Percentiles rank a stretch among this genome's conserved stretches.
phyloP scores from a whole-genome alignment of 768 basidiomycete species.

The Naganishia vishniacii region DNA sequence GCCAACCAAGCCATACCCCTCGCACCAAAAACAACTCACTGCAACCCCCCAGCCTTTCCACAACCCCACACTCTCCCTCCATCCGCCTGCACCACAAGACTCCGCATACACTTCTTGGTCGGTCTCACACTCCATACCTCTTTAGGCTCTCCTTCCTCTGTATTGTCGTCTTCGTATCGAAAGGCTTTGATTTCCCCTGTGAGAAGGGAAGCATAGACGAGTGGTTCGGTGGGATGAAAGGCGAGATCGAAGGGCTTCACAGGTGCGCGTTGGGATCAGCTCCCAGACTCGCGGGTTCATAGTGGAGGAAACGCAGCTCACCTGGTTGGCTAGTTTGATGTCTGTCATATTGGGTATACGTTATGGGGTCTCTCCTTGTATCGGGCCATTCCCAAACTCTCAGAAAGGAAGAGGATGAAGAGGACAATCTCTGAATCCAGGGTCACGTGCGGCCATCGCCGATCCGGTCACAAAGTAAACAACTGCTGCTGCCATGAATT shows the following conservation, averaged over 20 bases:
- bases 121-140: slow-evolving; percentile 62
- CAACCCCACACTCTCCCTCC: slow-evolving; percentile 68
- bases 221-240: slow-evolving; percentile 69
- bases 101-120: slow-evolving; percentile 77
- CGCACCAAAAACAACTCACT: slow-evolving; percentile 56
- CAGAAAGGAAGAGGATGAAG: no score
- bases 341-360: slow-evolving; percentile 39
- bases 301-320: slow-evolving; percentile 13
- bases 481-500: no score
- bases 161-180: slow-evolving; percentile 64
- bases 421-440: no score
- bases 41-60: slow-evolving; percentile 72
- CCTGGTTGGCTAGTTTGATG: slow-evolving; percentile 45
- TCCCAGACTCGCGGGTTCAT: not conserved
- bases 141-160: slow-evolving; percentile 46
- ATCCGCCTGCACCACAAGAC: slow-evolving; percentile 62
- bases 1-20: slow-evolving; percentile 39
- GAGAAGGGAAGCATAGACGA: slow-evolving; percentile 67
- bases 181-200: slow-evolving; percentile 80
- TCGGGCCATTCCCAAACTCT: no score
- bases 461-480: no score
- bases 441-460: no score
- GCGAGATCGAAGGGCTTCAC: slow-evolving; percentile 85
- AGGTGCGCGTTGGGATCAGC: slow-evolving; percentile 51
- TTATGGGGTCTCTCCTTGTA: not conserved